Conservation (phyloP, 148 eudicot genomes). For the Drosera capensis region DNA sequence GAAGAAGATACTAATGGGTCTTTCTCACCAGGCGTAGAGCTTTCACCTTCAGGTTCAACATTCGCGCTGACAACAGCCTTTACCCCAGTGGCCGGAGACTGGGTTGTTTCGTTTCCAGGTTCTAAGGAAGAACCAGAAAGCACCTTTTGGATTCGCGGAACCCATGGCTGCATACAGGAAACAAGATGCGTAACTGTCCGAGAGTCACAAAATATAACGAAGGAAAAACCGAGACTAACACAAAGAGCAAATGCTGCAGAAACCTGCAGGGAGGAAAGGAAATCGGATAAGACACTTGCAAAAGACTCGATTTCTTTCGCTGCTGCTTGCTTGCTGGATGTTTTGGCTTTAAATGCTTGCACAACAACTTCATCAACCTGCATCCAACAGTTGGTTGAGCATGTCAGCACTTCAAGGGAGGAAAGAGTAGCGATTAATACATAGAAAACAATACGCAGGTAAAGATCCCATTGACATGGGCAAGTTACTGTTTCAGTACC, state of each 20-base stretch:
- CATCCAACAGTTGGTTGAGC: too few relatives aligned
- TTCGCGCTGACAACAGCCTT: constrained; percentile 11
- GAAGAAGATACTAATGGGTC: constrained; percentile 77
- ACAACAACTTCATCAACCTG: constrained; percentile 86
- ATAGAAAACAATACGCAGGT: too few relatives aligned
- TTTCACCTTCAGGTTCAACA: constrained; percentile 14
- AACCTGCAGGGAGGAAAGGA: constrained; percentile 62
- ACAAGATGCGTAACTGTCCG: background rate
- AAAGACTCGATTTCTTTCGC: constrained; percentile 47
- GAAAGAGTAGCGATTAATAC: too few relatives aligned
- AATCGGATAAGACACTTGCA: constrained; percentile 40
- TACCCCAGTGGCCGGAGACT: constrained; percentile 10
- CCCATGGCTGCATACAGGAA: constrained; percentile 55
- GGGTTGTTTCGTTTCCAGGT: constrained; percentile 19
- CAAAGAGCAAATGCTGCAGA: constrained; percentile 1
- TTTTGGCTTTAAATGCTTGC: constrained; percentile 40
- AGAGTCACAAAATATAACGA: background rate
- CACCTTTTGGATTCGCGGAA: constrained; percentile 48
- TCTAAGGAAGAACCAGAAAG: constrained; percentile 14
- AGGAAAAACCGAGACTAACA: background rate
- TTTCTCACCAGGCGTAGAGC: constrained; percentile 39
- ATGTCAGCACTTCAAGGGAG: too few relatives aligned
- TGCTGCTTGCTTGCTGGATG: constrained; percentile 15
- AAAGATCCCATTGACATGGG: too few relatives aligned
- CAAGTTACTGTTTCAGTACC: too few relatives aligned